Base-by-base conservation (phyloP, 371 early-diverging fungal species). In the Phascolomyces articulosus region DNA sequence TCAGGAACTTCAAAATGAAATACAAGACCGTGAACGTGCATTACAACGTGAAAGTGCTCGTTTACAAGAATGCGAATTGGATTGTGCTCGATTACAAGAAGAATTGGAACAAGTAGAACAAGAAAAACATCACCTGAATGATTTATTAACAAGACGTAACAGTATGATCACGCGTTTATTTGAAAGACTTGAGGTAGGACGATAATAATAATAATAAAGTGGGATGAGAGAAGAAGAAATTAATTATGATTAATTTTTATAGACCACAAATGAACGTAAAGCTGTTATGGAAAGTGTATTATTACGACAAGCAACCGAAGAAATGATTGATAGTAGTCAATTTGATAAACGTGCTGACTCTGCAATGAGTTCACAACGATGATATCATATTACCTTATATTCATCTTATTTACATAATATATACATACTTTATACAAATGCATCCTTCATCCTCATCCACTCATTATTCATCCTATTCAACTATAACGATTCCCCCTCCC, bases 271-370 rank as follows among this genome's bases (percentile, higher is more conserved):
- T 27, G 79, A 77, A 40, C 68, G 77, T 18, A 75, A 75, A 29
- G 69, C 77, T 44, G 69, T 75, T 24, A 69, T 77, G 70, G 79
- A 75, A 40, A 77, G 72, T 60, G 77, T 77, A 20, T 49, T 82
- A 16, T 64, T 68, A 34, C 70, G 77, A 41, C 82, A 82, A 61
- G 82, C 77, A 40, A 79, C 77, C 2, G 79, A 70, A 40, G 70
- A 70, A 28, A n/a, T 44, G 4, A 55, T 70, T 31, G 64, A 68
- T 20, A 44, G 21, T 0, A 56, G 56, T 23, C 8, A n/a, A 4
- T 18, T 15, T 13, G 44, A n/a, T 11, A 31, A 26, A 48, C 53
- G 21, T 27, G 44, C 56, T 10, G 57, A 63, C 56, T 63, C 63
- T 31, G 49, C 34, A 27, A 38, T 63, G 29, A 63, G 63, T 28